These are phyloP conservation scores for Yamagishiella unicocca DNA, from an alignment of 139 green algal species.

Conservation along the genomic window DNA sequence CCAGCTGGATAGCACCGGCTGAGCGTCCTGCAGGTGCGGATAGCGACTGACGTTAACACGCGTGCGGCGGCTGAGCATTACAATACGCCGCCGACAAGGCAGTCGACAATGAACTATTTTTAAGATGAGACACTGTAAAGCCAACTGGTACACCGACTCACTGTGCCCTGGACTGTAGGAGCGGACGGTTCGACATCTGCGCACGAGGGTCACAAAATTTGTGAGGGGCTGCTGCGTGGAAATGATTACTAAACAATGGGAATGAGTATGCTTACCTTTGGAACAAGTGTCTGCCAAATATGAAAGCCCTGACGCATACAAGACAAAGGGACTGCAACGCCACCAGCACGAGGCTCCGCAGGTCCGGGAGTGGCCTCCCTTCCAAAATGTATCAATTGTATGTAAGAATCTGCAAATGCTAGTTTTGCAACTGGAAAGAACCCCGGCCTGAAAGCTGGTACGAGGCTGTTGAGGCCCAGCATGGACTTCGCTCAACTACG, in stretches of 20 bases:
- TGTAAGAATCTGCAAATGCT: no score
- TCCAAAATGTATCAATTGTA: not conserved
- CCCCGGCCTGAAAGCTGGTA: not conserved
- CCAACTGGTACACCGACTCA: no score
- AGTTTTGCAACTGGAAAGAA: no score
- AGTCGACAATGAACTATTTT: no score
- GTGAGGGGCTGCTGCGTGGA: no score
- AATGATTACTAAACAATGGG: not conserved
- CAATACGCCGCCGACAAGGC: not conserved
- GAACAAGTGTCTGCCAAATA: not conserved
- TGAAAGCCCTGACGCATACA: not conserved
- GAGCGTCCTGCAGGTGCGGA: constrained; percentile 7
- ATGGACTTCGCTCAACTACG: no score
- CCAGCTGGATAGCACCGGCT: not conserved
- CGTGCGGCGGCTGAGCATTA: constrained; percentile 28
- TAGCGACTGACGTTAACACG: not conserved
- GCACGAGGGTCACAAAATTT: not conserved
- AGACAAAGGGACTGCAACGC: not conserved
- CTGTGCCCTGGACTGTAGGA: constrained; percentile 9
- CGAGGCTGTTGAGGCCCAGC: not conserved
- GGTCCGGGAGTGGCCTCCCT: not conserved
- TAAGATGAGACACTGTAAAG: not conserved
- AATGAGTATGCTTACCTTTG: not conserved
- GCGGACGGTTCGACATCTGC: constrained; percentile 17
- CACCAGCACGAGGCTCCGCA: not conserved